Evolutionary conservation across 2,329 filamentous ascomycete species (phyloP).

Genomic region (Hypoxylon sp.): DNA sequence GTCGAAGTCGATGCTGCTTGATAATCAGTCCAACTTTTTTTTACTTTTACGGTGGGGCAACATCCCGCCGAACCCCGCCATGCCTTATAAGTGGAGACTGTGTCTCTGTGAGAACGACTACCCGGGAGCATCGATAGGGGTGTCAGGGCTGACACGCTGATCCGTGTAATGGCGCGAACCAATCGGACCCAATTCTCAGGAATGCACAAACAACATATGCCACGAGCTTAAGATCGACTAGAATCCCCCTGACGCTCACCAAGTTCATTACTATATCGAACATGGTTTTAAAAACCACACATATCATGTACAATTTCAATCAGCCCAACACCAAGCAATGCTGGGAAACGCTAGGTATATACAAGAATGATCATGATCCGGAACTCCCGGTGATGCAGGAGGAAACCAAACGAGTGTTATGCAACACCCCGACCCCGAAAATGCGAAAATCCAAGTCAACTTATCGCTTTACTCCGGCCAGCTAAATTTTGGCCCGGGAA

Average conservation of each 20-base stretch:
- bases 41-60: slow-evolving; percentile 47
- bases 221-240: neutral
- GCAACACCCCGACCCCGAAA: slow-evolving; percentile 19
- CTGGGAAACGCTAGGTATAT: slow-evolving; percentile 33
- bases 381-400: slow-evolving; percentile 46
- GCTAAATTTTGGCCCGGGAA: neutral
- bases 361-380: slow-evolving; percentile 28
- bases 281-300: neutral
- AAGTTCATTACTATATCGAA: neutral
- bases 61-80: slow-evolving; percentile 43
- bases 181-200: neutral
- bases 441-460: slow-evolving; percentile 15
- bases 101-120: slow-evolving; percentile 2
- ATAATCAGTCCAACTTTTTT: slow-evolving; percentile 50
- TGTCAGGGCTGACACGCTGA: slow-evolving; percentile 1
- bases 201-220: neutral
- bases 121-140: slow-evolving; percentile 20
- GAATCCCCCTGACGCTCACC: neutral
- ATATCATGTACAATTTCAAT: slow-evolving; percentile 16
- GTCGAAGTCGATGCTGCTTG: slow-evolving; percentile 44
- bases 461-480: neutral
- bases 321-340: slow-evolving; percentile 25
- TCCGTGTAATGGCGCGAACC: neutral
- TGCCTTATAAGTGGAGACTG: slow-evolving; percentile 31
- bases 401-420: slow-evolving; percentile 32